Evolutionary conservation across 2,329 filamentous ascomycete species (phyloP).

Genomic region (Orbilia oligospora): DNA sequence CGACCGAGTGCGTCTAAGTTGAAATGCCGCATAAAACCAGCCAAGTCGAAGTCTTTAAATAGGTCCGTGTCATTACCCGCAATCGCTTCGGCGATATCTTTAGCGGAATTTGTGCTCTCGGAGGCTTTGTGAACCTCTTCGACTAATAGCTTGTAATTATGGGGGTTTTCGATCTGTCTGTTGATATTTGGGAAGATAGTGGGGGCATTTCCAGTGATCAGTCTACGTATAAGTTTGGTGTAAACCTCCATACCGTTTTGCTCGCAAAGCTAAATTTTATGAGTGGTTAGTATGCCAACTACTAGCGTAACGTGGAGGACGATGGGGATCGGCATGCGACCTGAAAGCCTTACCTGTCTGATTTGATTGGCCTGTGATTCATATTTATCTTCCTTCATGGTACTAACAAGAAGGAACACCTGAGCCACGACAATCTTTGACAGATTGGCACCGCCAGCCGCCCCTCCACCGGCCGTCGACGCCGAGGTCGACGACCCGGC

Average conservation of each 20-base stretch:
- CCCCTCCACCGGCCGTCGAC: slow-evolving; percentile 61
- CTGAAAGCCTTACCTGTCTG: slow-evolving; percentile 77
- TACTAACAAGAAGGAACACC: slow-evolving; percentile 92
- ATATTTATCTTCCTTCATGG: slow-evolving; percentile 95
- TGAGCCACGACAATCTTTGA: slow-evolving; percentile 96
- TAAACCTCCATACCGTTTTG: slow-evolving; percentile 99
- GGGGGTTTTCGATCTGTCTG: slow-evolving; percentile 80
- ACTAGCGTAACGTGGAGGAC: not conserved
- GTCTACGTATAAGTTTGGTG: slow-evolving; percentile 92
- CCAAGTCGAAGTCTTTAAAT: slow-evolving; percentile 96
- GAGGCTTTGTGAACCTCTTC: slow-evolving; percentile 89
- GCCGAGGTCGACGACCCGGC: slow-evolving; percentile 61
- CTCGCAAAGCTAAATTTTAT: slow-evolving; percentile 81
- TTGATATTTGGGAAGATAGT: slow-evolving; percentile 88
- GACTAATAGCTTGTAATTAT: slow-evolving; percentile 85
- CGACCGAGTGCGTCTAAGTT: slow-evolving; percentile 90
- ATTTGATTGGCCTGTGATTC: slow-evolving; percentile 92
- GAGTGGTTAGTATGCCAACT: slow-evolving; percentile 7
- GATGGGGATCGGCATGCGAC: slow-evolving; percentile 33
- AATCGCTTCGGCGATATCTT: slow-evolving; percentile 87
- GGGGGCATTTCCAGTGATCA: slow-evolving; percentile 89
- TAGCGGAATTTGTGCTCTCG: slow-evolving; percentile 83
- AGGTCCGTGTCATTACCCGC: slow-evolving; percentile 91
- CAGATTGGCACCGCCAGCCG: slow-evolving; percentile 74
- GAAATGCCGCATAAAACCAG: slow-evolving; percentile 95